phyloP scores from a whole-genome alignment of 2,329 filamentous ascomycete species.

The Daldinia eschscholtzii region DNA sequence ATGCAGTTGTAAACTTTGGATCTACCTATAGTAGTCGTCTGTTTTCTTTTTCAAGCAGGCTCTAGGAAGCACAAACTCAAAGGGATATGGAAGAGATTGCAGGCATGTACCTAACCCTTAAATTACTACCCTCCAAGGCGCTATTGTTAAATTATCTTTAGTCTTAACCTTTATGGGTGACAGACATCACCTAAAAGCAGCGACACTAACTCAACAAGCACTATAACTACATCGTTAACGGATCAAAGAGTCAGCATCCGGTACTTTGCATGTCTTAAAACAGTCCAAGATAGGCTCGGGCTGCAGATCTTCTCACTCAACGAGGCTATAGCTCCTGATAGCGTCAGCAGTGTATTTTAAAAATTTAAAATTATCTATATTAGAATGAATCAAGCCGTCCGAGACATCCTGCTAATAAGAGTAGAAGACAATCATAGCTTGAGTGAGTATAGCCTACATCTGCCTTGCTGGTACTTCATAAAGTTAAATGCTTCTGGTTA shows the following conservation, averaged over 20 bases:
- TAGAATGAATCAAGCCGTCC: neutral
- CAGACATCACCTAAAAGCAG: neutral
- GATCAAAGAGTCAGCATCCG: neutral
- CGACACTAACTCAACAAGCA: neutral
- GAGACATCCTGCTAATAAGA: neutral
- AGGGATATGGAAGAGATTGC: neutral
- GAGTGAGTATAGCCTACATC: neutral
- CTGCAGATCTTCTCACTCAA: neutral
- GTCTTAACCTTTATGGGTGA: neutral
- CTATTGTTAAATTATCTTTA: neutral
- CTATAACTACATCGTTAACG: neutral
- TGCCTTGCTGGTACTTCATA: neutral
- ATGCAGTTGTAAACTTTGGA: conserved; percentile 1
- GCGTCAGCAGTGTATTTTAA: neutral
- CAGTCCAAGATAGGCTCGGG: neutral
- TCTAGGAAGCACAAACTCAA: neutral
- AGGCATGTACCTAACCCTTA: neutral
- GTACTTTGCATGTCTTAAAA: neutral
- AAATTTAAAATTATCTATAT: neutral
- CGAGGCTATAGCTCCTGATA: neutral
- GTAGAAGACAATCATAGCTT: neutral
- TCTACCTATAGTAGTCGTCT: neutral
- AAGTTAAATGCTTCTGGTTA: neutral
- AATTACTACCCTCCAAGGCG: neutral
- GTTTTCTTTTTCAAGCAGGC: neutral